Percentiles rank a stretch among this genome's conserved stretches.
phyloP scores from a whole-genome alignment of 345 rosid species.

The Firmiana major region DNA sequence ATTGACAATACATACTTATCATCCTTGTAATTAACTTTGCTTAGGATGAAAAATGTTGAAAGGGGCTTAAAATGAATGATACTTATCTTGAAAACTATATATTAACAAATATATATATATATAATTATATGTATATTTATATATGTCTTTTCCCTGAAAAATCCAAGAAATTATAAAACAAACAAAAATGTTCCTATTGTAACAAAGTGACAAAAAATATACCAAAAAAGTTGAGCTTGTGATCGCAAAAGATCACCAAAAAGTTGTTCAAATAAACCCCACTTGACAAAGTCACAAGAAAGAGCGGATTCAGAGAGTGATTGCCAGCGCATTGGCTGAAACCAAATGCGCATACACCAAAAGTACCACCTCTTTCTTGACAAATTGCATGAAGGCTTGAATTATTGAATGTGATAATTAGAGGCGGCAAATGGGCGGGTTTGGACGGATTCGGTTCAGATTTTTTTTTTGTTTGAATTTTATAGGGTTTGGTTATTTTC shows the following conservation, averaged over 20 bases:
- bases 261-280: not conserved
- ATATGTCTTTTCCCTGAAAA: not conserved
- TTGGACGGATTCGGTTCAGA: too few relatives aligned
- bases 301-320: not conserved
- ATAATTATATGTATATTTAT: too few relatives aligned
- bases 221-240: not conserved
- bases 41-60: too few relatives aligned
- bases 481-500: too few relatives aligned
- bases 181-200: not conserved
- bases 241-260: not conserved
- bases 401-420: not conserved
- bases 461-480: too few relatives aligned
- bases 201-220: not conserved
- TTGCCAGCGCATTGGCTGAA: not conserved
- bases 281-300: not conserved
- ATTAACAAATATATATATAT: not conserved
- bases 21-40: too few relatives aligned
- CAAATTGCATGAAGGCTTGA: not conserved
- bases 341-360: not conserved
- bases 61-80: too few relatives aligned
- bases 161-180: not conserved
- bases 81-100: not conserved
- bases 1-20: too few relatives aligned
- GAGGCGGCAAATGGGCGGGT: too few relatives aligned
- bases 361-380: not conserved